A percentile compares a stretch with the other conserved stretches of the same genome.
Conservation (phyloP, 192 early-diverging fungal genomes). For the Coemansia erecta region DNA sequence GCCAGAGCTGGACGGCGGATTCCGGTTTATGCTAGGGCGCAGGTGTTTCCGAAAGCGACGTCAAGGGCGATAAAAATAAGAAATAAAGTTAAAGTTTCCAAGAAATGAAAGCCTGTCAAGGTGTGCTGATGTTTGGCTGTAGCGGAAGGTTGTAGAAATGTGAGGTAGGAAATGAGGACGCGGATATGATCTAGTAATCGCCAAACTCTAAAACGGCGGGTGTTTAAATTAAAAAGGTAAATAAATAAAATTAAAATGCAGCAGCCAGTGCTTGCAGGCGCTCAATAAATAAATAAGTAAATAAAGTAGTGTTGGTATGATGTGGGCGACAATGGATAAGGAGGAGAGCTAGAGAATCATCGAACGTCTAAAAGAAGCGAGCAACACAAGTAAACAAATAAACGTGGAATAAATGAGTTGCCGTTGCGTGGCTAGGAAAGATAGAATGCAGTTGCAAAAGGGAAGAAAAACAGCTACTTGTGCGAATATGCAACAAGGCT, state of each 20-base stretch:
- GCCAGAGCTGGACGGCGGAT: no score
- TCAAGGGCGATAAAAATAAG: neutral
- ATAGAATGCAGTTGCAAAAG: neutral
- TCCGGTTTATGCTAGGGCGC: no score
- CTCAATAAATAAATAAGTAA: conserved; percentile 2
- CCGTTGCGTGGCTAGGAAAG: neutral
- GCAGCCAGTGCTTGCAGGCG: neutral
- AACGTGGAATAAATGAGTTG: neutral
- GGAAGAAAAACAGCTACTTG: conserved; percentile 1
- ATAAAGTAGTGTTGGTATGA: neutral
- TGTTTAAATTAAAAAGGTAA: conserved; percentile 4
- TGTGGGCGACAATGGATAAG: neutral
- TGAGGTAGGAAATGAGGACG: neutral
- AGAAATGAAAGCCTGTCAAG: no score
- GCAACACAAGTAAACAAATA: conserved; percentile 1
- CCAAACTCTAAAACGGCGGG: neutral
- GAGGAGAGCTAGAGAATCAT: neutral
- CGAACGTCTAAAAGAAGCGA: neutral
- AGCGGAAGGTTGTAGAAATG: neutral
- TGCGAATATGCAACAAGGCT: conserved; percentile 9
- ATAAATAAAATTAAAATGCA: conserved; percentile 1
- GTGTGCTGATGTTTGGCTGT: no score
- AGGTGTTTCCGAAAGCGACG: no score
- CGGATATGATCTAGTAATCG: neutral
- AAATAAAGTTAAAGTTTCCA: no score